These are phyloP conservation scores for Chamaenerion angustifolium DNA, from an alignment of 345 rosid species.

Conservation along the genomic window DNA sequence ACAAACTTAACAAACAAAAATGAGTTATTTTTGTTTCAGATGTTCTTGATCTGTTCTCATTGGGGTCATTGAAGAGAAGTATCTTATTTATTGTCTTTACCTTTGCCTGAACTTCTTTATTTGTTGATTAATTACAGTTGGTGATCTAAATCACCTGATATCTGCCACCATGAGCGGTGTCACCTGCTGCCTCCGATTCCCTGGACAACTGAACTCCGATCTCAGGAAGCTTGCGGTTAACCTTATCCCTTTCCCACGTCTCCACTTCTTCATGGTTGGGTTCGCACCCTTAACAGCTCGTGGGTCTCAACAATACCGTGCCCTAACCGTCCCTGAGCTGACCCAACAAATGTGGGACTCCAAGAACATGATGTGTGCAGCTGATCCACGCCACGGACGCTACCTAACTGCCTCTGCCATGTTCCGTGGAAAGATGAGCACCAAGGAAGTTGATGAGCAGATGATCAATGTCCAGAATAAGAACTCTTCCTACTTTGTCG, in stretches of 20 bases:
- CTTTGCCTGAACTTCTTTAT: too few relatives aligned
- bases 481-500: too few relatives aligned
- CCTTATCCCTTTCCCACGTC: conserved; percentile 17
- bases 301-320: too few relatives aligned
- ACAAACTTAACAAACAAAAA: too few relatives aligned
- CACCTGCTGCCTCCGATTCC: conserved; percentile 17
- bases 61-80: too few relatives aligned
- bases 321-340: conserved; percentile 1
- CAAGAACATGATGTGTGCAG: conserved; percentile 19
- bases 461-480: too few relatives aligned
- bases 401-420: conserved; percentile 13
- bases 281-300: too few relatives aligned
- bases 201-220: conserved; percentile 18
- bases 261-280: conserved; percentile 9
- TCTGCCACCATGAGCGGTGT: conserved; percentile 18
- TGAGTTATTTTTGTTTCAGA: too few relatives aligned
- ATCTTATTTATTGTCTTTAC: too few relatives aligned
- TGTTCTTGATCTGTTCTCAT: too few relatives aligned
- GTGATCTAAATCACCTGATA: conserved; percentile 17
- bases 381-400: conserved; percentile 17
- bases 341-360: conserved; percentile 20
- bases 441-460: too few relatives aligned
- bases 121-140: conserved; percentile 6
- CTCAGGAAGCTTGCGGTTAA: conserved; percentile 18
- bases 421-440: too few relatives aligned